Evolutionary conservation across 2,329 filamentous ascomycete genomes (phyloP).

Genomic region (Clonostachys sp.): DNA sequence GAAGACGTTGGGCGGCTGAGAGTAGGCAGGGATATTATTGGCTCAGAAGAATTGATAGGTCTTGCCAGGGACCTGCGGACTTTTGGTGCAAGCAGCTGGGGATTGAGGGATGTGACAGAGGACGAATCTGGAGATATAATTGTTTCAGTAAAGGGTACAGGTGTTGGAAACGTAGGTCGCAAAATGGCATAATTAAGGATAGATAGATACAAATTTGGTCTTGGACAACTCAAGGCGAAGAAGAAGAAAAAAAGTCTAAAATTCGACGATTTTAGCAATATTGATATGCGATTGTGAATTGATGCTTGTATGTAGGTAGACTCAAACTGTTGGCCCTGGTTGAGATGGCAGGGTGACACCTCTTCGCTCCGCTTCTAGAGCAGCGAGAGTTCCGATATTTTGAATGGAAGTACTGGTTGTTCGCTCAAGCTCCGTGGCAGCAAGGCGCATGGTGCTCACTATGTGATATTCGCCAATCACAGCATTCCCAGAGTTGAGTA

Average conservation of each 20-base stretch:
- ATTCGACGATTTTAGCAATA: neutral
- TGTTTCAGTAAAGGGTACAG: constrained; percentile 86
- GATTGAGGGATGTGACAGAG: constrained; percentile 68
- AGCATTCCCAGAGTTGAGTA: constrained; percentile 50
- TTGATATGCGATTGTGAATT: neutral
- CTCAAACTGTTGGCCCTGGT: neutral
- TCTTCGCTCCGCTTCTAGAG: constrained; percentile 36
- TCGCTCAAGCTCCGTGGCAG: constrained; percentile 38
- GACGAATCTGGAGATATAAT: constrained; percentile 70
- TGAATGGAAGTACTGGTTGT: constrained; percentile 47
- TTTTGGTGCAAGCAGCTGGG: constrained; percentile 92
- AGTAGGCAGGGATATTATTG: constrained; percentile 76
- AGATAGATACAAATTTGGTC: too few species aligned
- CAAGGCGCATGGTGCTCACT: constrained; percentile 40
- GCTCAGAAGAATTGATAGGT: constrained; percentile 72
- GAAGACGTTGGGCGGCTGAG: constrained; percentile 90
- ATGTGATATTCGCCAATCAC: constrained; percentile 50
- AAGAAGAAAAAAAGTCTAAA: constrained; percentile 4
- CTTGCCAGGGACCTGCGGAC: constrained; percentile 79
- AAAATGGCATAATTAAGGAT: constrained; percentile 60
- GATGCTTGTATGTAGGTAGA: neutral
- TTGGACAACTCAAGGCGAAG: too few species aligned
- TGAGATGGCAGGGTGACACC: neutral
- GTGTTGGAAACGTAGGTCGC: constrained; percentile 90
- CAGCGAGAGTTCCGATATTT: constrained; percentile 48